Percentiles rank a stretch among this genome's conserved stretches.
These are phyloP conservation scores for Tardiomyces blankii DNA, from an alignment of 1,139 yeast species.

Conservation along the genomic window DNA sequence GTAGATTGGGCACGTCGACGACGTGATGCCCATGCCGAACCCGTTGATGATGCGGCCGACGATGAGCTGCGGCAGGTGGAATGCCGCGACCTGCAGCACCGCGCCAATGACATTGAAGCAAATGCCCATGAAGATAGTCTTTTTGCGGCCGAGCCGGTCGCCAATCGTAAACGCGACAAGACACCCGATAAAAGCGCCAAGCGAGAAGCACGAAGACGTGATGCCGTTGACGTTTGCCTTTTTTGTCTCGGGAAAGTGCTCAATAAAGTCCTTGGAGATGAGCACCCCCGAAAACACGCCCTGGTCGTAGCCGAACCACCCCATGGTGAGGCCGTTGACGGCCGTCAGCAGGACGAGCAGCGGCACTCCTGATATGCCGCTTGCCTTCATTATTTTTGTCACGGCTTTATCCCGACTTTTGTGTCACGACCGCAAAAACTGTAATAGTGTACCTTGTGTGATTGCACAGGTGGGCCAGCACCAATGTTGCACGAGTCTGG, in stretches of 20 bases:
- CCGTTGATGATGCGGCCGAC: slow-evolving; percentile 65
- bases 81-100: slow-evolving; percentile 67
- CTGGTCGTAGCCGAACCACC: neutral
- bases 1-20: slow-evolving; percentile 73
- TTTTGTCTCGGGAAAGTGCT: slow-evolving; percentile 1
- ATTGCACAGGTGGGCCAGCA: too few species aligned
- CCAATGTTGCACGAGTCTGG: too few species aligned
- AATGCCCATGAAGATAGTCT: slow-evolving; percentile 63
- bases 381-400: neutral
- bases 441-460: too few species aligned
- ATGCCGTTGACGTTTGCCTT: slow-evolving; percentile 8
- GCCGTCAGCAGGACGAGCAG: neutral
- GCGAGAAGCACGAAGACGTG: slow-evolving; percentile 8
- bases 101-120: slow-evolving; percentile 56
- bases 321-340: slow-evolving; percentile 1
- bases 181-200: slow-evolving; percentile 39
- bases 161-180: slow-evolving; percentile 67
- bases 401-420: too few species aligned
- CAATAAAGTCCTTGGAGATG: neutral
- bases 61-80: slow-evolving; percentile 65
- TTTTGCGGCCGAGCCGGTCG: slow-evolving; percentile 54
- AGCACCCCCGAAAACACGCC: neutral
- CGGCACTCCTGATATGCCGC: neutral
- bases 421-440: neutral
- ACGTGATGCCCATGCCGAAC: slow-evolving; percentile 70